Base-by-base conservation (phyloP, 208 protist species). In the Borovskyia barvae region DNA sequence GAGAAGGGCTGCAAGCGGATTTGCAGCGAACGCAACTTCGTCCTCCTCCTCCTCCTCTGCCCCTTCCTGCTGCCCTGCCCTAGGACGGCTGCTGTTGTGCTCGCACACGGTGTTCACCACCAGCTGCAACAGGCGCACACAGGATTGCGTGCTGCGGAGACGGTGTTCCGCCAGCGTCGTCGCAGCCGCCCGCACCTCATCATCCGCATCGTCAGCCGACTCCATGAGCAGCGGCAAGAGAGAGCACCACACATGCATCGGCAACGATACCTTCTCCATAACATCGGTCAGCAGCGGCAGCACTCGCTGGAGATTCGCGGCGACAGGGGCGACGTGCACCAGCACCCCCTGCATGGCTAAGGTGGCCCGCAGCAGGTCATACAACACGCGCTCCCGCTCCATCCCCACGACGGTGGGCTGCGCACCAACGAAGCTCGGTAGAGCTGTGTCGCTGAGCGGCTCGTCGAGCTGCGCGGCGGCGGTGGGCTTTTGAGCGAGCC, bases 21-120 rank as follows among this genome's bases (percentile, higher is more conserved):
- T 93, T 8, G 57, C 37, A n/a, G 70, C 66, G 53, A 93, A 93
- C 19, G 80, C 82, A 11, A 43, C 58, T 30, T 93, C 87, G 62
- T 93, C 87, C 41, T 90, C 87, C 30, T 58, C 74, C 12, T 56
- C 28, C n/a, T n/a, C n/a, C n/a, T n/a, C n/a, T n/a, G n/a, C n/a
- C n/a, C n/a, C n/a, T n/a, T n/a, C n/a, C n/a, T n/a, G n/a, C n/a
- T 57, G 36, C 37, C 30, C 36, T 11, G 45, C 53, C 7, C 37
- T 58, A 2, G 33, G 14, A n/a, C 65, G 53, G 11, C 39, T 40
- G 24, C 52, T 49, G 50, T 87, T 86, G 12, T 77, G 24, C 66
- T 80, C 75, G 19, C 80, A 80, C 15, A 88, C 54, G 19, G 67
- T 67, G 35, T 80, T 66, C 11, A 85, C 69, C 17, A 77, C 45